Percentiles rank a stretch among this genome's conserved stretches.
Conservation (phyloP, 495 filamentous ascomycete species). For the Aspergillus bertholletiae region DNA sequence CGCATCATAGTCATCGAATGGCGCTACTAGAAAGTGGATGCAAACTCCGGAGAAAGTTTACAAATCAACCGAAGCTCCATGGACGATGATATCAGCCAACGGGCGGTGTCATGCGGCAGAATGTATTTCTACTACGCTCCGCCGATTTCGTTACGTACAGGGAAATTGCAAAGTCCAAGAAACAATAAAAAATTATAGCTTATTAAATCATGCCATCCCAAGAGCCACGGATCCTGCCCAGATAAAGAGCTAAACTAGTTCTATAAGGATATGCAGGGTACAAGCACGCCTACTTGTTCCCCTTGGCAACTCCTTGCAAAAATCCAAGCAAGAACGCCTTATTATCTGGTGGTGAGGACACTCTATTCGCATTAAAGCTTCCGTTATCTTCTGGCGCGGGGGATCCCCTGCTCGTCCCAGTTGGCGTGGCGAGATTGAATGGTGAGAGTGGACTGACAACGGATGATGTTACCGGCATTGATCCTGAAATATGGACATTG, state of each 20-base stretch:
- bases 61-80: slow-evolving; percentile 7
- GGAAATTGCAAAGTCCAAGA: not conserved
- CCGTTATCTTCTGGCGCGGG: slow-evolving; percentile 43
- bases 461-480: slow-evolving; percentile 24
- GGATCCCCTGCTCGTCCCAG: slow-evolving; percentile 37
- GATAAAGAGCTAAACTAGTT: not conserved
- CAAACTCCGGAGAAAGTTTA: slow-evolving; percentile 6
- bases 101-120: slow-evolving; percentile 31
- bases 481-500: slow-evolving; percentile 20
- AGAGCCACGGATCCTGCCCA: not conserved
- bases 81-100: slow-evolving; percentile 6
- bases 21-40: not conserved
- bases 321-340: slow-evolving; percentile 78
- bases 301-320: slow-evolving; percentile 58
- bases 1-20: slow-evolving; percentile 28
- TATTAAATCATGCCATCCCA: not conserved
- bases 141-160: not conserved
- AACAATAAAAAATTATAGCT: not conserved
- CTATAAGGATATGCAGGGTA: not conserved
- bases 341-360: slow-evolving; percentile 65
- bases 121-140: slow-evolving; percentile 9
- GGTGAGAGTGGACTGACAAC: slow-evolving; percentile 48
- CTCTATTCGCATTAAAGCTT: slow-evolving; percentile 34
- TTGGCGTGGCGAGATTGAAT: slow-evolving; percentile 28
- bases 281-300: slow-evolving; percentile 25